Evolutionary conservation across 768 basidiomycete genomes (phyloP), one percentile per base, ranked within the genome.

Genomic region (Lactifluus rugatus): DNA sequence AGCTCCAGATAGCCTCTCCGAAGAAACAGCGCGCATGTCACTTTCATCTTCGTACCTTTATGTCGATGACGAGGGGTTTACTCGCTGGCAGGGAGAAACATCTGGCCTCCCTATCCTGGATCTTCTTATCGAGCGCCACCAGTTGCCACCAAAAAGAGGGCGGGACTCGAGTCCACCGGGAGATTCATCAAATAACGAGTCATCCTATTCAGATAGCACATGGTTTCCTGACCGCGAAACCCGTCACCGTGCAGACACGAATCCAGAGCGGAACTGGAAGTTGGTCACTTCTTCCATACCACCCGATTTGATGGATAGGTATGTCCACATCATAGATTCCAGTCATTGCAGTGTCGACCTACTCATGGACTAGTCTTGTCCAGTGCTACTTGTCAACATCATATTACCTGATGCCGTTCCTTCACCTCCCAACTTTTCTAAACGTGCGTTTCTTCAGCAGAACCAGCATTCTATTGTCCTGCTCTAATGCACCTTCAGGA

Each of bases 261-360:
- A 93, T 66, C 91, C 93, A 10, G 90, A 93, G 72, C 82, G 82
- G 9, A 72, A 90, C 5, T 96, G 93, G 93, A 82, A 86, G 58
- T 76, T 87, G 19, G 86, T 94, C 66, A 93, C 93, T 1, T 85
- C 88, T 1, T 81, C 84, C 56, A 92, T 95, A 56, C 81, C 82
- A 3, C 90, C 93, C 9, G 91, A 93, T 66, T 76, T 95, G 52
- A 94, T 96, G 91, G 93, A 96, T 71, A 92, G 81, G 93, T 90
- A 65, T 66, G 77, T 68, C 66, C 39, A 50, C 49, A 17, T 46
- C 47, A 54, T 28, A 49, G 45, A 60, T 44, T 31, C 47, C 52
- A 52, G 34, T 26, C 25, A 54, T 49, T 28, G 25, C 21, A 25
- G 13, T 31, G 28, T 23, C 31, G n/a, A 49, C 52, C 61, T 57